phyloP scores from a whole-genome alignment of 2,329 filamentous ascomycete genomes.

The Tothia fuscella region DNA sequence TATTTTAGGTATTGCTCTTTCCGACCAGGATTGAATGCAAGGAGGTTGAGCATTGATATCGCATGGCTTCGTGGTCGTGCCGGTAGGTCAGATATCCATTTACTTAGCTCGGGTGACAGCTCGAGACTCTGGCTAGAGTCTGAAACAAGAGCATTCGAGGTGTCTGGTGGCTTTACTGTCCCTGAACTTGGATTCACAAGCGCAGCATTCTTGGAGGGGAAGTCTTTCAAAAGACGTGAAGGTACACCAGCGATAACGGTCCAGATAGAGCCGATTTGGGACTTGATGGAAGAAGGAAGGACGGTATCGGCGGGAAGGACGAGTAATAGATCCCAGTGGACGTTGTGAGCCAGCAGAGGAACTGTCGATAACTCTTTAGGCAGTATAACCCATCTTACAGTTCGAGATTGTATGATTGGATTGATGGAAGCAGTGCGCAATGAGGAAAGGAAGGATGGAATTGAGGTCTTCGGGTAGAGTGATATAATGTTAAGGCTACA shows the following conservation, averaged over 20 bases:
- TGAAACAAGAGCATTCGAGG: slow-evolving; percentile 20
- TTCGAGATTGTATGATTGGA: slow-evolving; percentile 32
- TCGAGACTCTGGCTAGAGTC: slow-evolving; percentile 32
- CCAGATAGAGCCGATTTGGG: slow-evolving; percentile 22
- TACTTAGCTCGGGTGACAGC: slow-evolving; percentile 37
- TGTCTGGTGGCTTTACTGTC: slow-evolving; percentile 20
- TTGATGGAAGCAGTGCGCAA: slow-evolving; percentile 23
- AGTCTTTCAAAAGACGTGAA: slow-evolving; percentile 27
- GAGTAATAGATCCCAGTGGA: slow-evolving; percentile 37
- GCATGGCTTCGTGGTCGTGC: slow-evolving; percentile 26
- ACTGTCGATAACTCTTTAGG: slow-evolving; percentile 31
- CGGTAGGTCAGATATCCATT: slow-evolving; percentile 32
- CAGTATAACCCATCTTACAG: slow-evolving; percentile 39
- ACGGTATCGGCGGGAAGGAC: slow-evolving; percentile 24
- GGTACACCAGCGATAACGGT: slow-evolving; percentile 33
- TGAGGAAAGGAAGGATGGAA: slow-evolving; percentile 29
- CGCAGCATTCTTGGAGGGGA: slow-evolving; percentile 24
- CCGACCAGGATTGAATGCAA: slow-evolving; percentile 42
- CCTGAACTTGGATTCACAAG: slow-evolving; percentile 26
- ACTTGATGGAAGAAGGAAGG: slow-evolving; percentile 19
- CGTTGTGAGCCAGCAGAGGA: slow-evolving; percentile 28
- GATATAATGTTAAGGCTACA: slow-evolving; percentile 36
- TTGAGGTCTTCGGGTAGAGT: slow-evolving; percentile 22
- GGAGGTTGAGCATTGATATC: slow-evolving; percentile 52
- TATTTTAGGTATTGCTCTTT: slow-evolving; percentile 46